Evolutionary conservation across 208 protist genomes (phyloP).

Genomic region (Crithidia fasciculata): DNA sequence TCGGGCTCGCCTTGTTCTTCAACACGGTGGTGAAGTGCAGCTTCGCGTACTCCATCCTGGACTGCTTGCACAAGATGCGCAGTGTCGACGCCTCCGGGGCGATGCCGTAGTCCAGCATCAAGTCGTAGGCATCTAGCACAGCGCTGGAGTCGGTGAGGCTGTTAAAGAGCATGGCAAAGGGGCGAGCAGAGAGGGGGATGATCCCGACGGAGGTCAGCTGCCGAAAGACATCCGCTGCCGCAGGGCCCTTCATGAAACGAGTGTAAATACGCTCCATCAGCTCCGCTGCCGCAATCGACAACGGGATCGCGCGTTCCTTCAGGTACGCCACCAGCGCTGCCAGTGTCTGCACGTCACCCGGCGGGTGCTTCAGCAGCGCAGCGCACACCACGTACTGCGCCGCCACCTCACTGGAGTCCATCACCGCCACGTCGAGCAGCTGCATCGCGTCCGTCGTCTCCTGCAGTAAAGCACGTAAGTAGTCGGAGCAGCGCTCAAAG

Average conservation of each 20-base stretch:
- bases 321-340: conserved; percentile 55
- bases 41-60: conserved; percentile 62
- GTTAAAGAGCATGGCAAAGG: conserved; percentile 91
- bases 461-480: conserved; percentile 53
- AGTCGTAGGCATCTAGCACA: conserved; percentile 84
- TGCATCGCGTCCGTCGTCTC: conserved; percentile 45
- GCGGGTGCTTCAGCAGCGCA: conserved; percentile 63
- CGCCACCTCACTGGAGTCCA: conserved; percentile 33
- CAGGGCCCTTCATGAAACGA: conserved; percentile 76
- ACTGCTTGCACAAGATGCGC: conserved; percentile 86
- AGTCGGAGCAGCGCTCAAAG: conserved; percentile 67
- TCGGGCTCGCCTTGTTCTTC: conserved; percentile 27
- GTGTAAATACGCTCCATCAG: conserved; percentile 71
- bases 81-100: conserved; percentile 72
- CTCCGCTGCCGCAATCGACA: conserved; percentile 50
- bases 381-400: conserved; percentile 51
- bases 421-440: conserved; percentile 34
- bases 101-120: conserved; percentile 91
- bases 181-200: conserved; percentile 65
- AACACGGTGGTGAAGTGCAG: conserved; percentile 71
- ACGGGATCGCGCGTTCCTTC: conserved; percentile 36
- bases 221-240: conserved; percentile 64
- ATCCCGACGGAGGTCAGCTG: conserved; percentile 63
- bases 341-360: conserved; percentile 38
- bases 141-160: conserved; percentile 41